These are phyloP conservation scores for Exophiala spinifera DNA, from an alignment of 2,329 filamentous ascomycete genomes.

Conservation along the genomic window DNA sequence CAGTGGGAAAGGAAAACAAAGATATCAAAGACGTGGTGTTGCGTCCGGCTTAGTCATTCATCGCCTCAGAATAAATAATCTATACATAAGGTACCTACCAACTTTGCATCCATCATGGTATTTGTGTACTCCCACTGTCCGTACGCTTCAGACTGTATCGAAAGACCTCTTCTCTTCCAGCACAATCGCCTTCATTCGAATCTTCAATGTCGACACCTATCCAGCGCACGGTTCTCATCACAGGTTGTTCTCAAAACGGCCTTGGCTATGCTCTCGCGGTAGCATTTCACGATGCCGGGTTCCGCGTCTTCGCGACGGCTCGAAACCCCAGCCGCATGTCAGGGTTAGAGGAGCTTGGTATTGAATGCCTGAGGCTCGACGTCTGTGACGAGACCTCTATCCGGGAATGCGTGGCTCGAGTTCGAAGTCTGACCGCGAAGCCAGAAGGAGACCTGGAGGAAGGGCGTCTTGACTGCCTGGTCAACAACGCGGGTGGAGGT, in stretches of 20 bases:
- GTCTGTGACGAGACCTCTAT: conserved; percentile 15
- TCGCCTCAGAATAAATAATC: too few species aligned
- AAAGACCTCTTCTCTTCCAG: too few species aligned
- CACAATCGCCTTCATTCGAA: too few species aligned
- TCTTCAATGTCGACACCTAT: not conserved
- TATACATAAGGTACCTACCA: too few species aligned
- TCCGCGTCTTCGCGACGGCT: conserved; percentile 40
- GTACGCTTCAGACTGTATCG: too few species aligned
- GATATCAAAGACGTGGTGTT: too few species aligned
- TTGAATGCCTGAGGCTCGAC: conserved; percentile 20
- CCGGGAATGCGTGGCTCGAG: conserved; percentile 6
- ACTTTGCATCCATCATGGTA: too few species aligned
- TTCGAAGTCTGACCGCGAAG: conserved; percentile 21
- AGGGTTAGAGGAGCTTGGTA: conserved; percentile 13
- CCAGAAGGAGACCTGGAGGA: conserved; percentile 3
- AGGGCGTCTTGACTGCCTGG: conserved; percentile 40
- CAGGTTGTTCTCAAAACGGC: conserved; percentile 29
- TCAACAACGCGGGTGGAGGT: conserved; percentile 48
- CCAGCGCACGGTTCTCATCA: conserved; percentile 17
- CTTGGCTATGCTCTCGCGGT: conserved; percentile 39
- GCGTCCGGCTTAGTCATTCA: too few species aligned
- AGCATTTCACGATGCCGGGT: conserved; percentile 35
- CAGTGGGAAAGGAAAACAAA: too few species aligned
- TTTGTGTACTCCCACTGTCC: too few species aligned
- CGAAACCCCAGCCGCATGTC: conserved; percentile 34